These are phyloP conservation scores for Nitzschia sp. DNA, from an alignment of 108 stramenopile species.

Conservation along the genomic window DNA sequence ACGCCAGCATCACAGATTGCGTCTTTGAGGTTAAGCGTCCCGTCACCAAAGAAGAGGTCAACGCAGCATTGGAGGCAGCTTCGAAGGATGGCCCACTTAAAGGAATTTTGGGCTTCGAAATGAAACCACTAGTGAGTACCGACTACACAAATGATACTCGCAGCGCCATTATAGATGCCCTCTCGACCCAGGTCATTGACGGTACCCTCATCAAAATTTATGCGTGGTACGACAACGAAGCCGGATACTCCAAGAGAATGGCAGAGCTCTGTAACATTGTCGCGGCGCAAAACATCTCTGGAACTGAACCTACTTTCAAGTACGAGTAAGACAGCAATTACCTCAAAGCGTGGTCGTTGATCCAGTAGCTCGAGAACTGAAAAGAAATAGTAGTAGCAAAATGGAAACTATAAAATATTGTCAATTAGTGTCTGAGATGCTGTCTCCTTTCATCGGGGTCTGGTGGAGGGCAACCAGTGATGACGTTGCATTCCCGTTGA, in stretches of 20 bases:
- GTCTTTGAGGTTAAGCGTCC: constrained; percentile 80
- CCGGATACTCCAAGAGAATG: constrained; percentile 94
- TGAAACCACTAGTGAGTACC: constrained; percentile 82
- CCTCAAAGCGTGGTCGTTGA: too few species aligned
- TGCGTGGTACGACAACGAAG: constrained; percentile 94
- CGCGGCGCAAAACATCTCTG: constrained; percentile 72
- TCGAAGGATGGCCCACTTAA: constrained; percentile 77
- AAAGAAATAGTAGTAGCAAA: not conserved
- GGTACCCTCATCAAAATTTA: constrained; percentile 92
- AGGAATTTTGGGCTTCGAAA: constrained; percentile 89
- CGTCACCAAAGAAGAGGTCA: constrained; percentile 84
- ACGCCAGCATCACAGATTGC: constrained; percentile 88
- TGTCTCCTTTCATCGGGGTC: not conserved
- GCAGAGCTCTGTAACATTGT: constrained; percentile 82
- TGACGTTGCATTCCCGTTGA: constrained; percentile 11
- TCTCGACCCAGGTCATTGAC: constrained; percentile 93
- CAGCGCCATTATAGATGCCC: constrained; percentile 86
- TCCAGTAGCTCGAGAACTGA: too few species aligned
- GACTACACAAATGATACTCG: constrained; percentile 93
- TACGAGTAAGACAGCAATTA: too few species aligned
- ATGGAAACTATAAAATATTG: not conserved
- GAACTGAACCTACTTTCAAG: constrained; percentile 60
- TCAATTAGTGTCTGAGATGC: not conserved
- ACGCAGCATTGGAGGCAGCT: constrained; percentile 80
- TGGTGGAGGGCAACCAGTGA: constrained; percentile 15